A percentile compares a stretch with the other conserved stretches of the same genome.
These are phyloP conservation scores for Sanguinoderma infundibulare DNA, from an alignment of 1,284 basidiomycete genomes.

Conservation along the genomic window DNA sequence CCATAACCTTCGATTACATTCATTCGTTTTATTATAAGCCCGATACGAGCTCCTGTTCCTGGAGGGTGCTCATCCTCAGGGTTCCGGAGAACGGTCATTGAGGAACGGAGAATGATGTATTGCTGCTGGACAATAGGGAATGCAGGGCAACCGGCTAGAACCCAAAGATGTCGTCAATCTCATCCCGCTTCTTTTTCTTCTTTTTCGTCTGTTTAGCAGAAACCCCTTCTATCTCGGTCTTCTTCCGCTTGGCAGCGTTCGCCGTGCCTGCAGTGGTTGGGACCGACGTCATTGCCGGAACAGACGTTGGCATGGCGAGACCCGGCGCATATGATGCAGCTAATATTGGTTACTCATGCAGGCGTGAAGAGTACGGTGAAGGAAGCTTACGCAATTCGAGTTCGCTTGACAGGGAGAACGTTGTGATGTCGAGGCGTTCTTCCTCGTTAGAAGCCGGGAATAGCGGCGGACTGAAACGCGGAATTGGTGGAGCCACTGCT, in stretches of 20 bases:
- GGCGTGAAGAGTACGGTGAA: neutral
- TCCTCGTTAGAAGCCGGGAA: neutral
- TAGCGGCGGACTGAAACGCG: no score
- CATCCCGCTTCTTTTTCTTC: constrained; percentile 49
- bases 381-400: constrained; percentile 5
- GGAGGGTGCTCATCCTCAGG: no score
- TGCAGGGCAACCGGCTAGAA: constrained; percentile 36
- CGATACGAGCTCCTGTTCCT: no score
- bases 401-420: constrained; percentile 17
- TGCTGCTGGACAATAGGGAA: neutral
- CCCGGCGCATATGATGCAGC: neutral
- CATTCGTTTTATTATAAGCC: neutral
- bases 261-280: neutral
- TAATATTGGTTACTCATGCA: neutral
- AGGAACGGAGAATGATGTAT: no score
- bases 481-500: no score
- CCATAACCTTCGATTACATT: neutral
- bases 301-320: neutral
- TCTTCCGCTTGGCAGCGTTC: constrained; percentile 25
- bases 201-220: constrained; percentile 39
- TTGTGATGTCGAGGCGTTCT: neutral
- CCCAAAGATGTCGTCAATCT: constrained; percentile 74
- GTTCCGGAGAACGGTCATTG: no score
- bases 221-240: constrained; percentile 15
- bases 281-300: neutral